Conservation (phyloP, 345 rosid species). For the Gossypium rotundifolium region DNA sequence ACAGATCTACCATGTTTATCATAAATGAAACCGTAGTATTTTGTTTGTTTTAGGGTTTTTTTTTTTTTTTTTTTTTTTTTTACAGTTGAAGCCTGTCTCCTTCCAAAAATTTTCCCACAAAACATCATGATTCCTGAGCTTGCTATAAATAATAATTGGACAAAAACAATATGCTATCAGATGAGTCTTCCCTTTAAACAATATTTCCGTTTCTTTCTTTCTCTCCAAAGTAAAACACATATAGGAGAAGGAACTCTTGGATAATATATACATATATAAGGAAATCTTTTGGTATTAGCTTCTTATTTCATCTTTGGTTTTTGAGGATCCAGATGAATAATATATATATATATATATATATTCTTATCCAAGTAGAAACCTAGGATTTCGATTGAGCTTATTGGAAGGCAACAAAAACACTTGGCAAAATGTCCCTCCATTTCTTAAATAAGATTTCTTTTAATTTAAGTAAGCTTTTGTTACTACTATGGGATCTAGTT, state of each 20-base stretch:
- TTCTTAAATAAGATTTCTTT: not conserved
- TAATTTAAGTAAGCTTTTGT: not conserved
- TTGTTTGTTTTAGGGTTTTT: slow-evolving; percentile 13
- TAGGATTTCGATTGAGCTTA: not conserved
- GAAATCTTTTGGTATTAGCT: not conserved
- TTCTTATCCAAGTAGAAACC: not conserved
- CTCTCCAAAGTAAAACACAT: not conserved
- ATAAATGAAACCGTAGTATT: not conserved
- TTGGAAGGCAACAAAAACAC: not conserved
- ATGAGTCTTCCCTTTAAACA: not conserved
- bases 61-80: not conserved
- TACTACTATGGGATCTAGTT: not conserved
- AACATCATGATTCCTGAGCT: not conserved
- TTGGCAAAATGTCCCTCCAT: not conserved
- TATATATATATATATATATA: not conserved
- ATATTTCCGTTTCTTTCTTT: not conserved
- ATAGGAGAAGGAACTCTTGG: not conserved
- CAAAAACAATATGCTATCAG: not conserved
- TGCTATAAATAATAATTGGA: not conserved
- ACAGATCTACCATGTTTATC: slow-evolving; percentile 12
- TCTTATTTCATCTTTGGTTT: not conserved
- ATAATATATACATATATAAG: not conserved
- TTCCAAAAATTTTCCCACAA: not conserved
- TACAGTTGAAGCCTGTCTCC: not conserved
- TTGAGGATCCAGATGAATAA: no score